phyloP scores from a whole-genome alignment of 371 early-diverging fungal genomes.

The Syncephalastrum sp. region DNA sequence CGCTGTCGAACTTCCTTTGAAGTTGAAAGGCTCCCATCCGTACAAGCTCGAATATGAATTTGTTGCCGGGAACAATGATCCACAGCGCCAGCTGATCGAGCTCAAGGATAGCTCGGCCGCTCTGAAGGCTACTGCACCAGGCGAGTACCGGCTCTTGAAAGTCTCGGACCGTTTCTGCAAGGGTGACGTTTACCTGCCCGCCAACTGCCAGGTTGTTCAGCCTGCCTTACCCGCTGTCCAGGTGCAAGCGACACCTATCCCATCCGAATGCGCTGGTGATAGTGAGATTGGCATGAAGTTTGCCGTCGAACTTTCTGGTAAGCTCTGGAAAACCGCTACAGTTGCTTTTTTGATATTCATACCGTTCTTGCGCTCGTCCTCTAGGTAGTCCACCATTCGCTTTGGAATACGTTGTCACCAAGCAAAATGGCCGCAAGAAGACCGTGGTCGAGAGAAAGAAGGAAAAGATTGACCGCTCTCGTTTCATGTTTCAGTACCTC shows the following conservation, averaged over 20 bases:
- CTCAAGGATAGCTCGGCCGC: conserved; percentile 5
- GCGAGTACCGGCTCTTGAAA: conserved; percentile 37
- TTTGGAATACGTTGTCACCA: conserved; percentile 37
- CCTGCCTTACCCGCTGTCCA: conserved; percentile 39
- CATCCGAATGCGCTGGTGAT: conserved; percentile 46
- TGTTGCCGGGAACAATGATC: not conserved
- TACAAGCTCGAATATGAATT: conserved; percentile 31
- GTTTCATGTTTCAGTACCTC: conserved; percentile 40
- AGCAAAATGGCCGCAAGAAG: conserved; percentile 25
- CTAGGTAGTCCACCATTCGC: conserved; percentile 40
- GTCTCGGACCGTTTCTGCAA: conserved; percentile 36
- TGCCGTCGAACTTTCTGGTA: conserved; percentile 36
- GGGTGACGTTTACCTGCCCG: conserved; percentile 42
- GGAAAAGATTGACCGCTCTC: conserved; percentile 36
- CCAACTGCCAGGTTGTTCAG: conserved; percentile 41
- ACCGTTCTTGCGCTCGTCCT: too few relatives aligned
- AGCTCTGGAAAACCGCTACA: not conserved
- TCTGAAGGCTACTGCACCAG: conserved; percentile 27
- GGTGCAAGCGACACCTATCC: conserved; percentile 36
- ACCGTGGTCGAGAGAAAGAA: conserved; percentile 25
- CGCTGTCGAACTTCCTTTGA: conserved; percentile 25
- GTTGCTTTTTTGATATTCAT: too few relatives aligned
- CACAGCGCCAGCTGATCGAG: not conserved
- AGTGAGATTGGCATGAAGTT: conserved; percentile 51
- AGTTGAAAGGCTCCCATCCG: conserved; percentile 34